Base-by-base conservation (phyloP, 1,284 basidiomycete species). In the Ceratobasidium sp. region DNA sequence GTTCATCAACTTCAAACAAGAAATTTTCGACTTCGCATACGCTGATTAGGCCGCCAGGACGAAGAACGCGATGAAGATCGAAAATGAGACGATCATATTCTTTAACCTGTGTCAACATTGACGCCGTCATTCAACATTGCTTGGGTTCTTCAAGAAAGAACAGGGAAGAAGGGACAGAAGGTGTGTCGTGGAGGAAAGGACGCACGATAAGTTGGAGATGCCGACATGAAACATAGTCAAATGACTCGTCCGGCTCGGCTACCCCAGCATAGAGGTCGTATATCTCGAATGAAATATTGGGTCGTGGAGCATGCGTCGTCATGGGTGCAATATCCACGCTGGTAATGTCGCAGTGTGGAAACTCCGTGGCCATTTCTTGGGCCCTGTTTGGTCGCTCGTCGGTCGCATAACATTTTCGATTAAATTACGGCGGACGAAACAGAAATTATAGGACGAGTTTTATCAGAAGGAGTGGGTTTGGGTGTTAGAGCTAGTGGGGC, bases 161-260 rank as follows among this genome's bases (percentile, higher is more conserved):
- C n/a, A n/a, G n/a, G n/a, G n/a, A n/a, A n/a, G n/a, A n/a, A n/a
- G n/a, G n/a, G n/a, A n/a, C n/a, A n/a, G n/a, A n/a, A n/a, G n/a
- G n/a, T n/a, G n/a, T n/a, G 2, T 39, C n/a, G 4, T 18, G 28
- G 3, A 28, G 2, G 23, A 60, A 26, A 23, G 9, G 20, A 53
- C 69, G 5, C 40, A 77, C 73, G 10, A 51, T 49, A 3, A 77
- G 40, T 15, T 77, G 73, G 20, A 67, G 46, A 60, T 77, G 73
- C 23, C 64, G 73, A 68, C 73, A 77, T 9, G 73, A 77, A 3
- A 77, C 46, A 58, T 77, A 77, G 33, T 77, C 73, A 58, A 77
- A 77, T 26, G 51, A 46, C 23, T 77, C 73, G 53, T 77, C 64
- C 3, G 60, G 63, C 40, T 77, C 73, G 42, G 73, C 73, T 10